Evolutionary conservation across 2,329 filamentous ascomycete genomes (phyloP).

Genomic region (Pseudogymnoascus sp.): DNA sequence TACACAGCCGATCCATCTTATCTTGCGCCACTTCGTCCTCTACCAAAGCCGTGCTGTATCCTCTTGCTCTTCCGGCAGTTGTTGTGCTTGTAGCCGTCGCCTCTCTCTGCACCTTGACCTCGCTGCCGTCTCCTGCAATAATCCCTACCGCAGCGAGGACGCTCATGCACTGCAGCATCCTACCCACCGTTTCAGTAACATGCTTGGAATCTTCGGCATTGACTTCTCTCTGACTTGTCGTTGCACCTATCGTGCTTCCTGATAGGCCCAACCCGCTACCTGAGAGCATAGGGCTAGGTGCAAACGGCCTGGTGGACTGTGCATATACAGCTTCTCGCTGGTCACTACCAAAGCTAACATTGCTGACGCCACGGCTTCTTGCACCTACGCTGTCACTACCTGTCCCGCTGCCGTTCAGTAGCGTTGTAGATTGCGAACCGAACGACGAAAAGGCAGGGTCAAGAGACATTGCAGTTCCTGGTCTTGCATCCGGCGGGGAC

Average conservation of each 20-base stretch:
- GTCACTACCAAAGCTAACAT: conserved; percentile 60
- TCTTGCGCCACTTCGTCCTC: conserved; percentile 65
- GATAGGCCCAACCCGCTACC: neutral
- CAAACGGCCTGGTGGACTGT: conserved; percentile 38
- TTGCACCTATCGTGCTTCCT: neutral
- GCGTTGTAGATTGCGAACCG: conserved; percentile 70
- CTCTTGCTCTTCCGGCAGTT: conserved; percentile 21
- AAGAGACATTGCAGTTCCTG: conserved; percentile 67
- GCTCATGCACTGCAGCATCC: conserved; percentile 94
- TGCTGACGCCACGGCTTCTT: conserved; percentile 76
- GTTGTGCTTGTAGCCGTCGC: neutral
- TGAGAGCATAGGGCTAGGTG: conserved; percentile 29
- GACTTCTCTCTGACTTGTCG: conserved; percentile 33
- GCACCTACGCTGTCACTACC: conserved; percentile 45
- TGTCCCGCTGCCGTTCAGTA: conserved; percentile 52
- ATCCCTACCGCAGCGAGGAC: conserved; percentile 69
- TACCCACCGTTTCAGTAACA: conserved; percentile 86
- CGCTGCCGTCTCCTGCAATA: conserved; percentile 18
- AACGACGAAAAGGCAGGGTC: conserved; percentile 72
- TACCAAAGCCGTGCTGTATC: conserved; percentile 26
- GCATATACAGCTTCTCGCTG: conserved; percentile 34
- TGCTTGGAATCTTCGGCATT: conserved; percentile 61
- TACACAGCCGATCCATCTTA: conserved; percentile 75
- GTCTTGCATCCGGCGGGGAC: conserved; percentile 47
- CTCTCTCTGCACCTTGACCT: neutral